Evolutionary conservation across 169 alveolate species (phyloP), one percentile per base, ranked within the genome.

Genomic region (Cryptosporidium bovis): DNA sequence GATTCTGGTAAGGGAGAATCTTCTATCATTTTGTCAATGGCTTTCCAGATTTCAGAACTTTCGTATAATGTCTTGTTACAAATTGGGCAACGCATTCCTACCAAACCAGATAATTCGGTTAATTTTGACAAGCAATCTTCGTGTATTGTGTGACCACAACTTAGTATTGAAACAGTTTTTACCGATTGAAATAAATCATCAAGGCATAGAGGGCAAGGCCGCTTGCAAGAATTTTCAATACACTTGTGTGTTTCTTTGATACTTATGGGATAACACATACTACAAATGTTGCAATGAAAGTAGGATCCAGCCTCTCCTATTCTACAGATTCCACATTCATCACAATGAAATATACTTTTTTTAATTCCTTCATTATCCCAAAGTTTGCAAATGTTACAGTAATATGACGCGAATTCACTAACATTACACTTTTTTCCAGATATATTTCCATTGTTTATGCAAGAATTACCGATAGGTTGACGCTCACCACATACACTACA

Each of bases 311-410:
- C 58, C 0, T 93, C 94, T 20, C 96, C 96, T 12, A 66, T 82
- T 82, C 97, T 91, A 82, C 97, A 94, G 5, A 94, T 92, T 24
- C 95, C 95, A 66, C 97, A 94, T 44, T 83, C 91, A 31, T 91
- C 91, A 83, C 97, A 94, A 83, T 94, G 97, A 56, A 71, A 94
- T 46, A 93, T 90, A 82, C 87, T 51, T 71, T 91, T 92, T 44
- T 90, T 90, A 53, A 65, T 58, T 27, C 91, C 93, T 58, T 84
- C 64, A 68, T 93, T 94, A 65, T 87, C 93, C 93, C 93, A 91
- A 15, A 91, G 82, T 31, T 91, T 84, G 82, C 93, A 91, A n/a
- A 40, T 77, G 8, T 51, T 33, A 55, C 93, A 91, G 65, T 60
- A 91, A 60, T 91, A 91, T 1, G 36, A 48, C 31, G 90, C 92